Conservation (phyloP, 1,139 yeast species). For the Lodderomyces theae region DNA sequence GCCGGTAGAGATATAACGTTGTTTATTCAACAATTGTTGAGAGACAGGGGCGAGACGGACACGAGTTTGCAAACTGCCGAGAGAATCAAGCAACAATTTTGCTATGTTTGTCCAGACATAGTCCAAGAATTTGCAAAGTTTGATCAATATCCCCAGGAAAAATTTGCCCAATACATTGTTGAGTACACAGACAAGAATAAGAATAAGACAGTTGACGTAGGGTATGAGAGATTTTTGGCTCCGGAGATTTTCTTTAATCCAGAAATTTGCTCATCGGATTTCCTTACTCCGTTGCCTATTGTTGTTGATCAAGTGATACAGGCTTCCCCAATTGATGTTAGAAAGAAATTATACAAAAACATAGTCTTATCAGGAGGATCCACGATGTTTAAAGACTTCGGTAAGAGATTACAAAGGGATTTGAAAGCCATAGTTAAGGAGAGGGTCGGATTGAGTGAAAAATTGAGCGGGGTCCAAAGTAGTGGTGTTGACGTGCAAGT, state of each 20-base stretch:
- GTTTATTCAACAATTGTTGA: conserved; percentile 85
- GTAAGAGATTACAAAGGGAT: conserved; percentile 95
- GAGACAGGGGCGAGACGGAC: conserved; percentile 96
- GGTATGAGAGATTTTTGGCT: conserved; percentile 95
- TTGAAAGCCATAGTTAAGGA: conserved; percentile 83
- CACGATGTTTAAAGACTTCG: conserved; percentile 97
- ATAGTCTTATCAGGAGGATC: conserved; percentile 96
- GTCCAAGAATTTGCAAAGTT: conserved; percentile 94
- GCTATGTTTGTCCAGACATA: conserved; percentile 96
- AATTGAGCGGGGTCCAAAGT: conserved; percentile 75
- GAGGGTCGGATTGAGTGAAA: conserved; percentile 80
- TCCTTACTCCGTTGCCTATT: conserved; percentile 89
- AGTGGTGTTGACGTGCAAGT: conserved; percentile 98
- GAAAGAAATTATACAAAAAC: conserved; percentile 92
- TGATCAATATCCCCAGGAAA: conserved; percentile 85
- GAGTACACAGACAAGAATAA: conserved; percentile 73
- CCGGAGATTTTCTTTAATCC: conserved; percentile 99
- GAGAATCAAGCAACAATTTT: conserved; percentile 90
- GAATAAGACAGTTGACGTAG: conserved; percentile 76
- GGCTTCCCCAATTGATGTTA: conserved; percentile 94
- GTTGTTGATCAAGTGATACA: conserved; percentile 96
- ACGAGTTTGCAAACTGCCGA: conserved; percentile 95
- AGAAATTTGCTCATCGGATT: conserved; percentile 93
- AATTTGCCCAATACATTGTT: conserved; percentile 89
- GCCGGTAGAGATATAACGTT: conserved; percentile 98